Conservation (phyloP, 225 moss, liverwort and hornwort species). For the Lunularia cruciata region DNA sequence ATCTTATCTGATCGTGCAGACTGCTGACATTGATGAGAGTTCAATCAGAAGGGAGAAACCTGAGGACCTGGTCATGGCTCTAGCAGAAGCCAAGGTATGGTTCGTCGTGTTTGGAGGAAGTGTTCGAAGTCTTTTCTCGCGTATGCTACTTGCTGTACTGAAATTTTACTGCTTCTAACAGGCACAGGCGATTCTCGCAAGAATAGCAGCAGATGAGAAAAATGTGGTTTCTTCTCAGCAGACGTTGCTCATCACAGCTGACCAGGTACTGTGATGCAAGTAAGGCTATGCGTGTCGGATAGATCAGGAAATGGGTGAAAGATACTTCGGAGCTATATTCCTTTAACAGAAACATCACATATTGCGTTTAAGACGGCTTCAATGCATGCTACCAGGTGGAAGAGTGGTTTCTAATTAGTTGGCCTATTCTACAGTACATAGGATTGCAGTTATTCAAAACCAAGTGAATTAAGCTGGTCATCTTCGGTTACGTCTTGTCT, state of each 20-base stretch:
- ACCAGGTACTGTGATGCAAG: slow-evolving; percentile 86
- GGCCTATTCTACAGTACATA: too few relatives aligned
- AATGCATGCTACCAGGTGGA: too few relatives aligned
- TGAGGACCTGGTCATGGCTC: slow-evolving; percentile 74
- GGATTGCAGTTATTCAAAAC: too few relatives aligned
- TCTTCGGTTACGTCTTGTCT: too few relatives aligned
- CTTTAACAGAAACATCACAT: too few relatives aligned
- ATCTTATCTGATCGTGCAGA: slow-evolving; percentile 24
- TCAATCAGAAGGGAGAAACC: slow-evolving; percentile 63
- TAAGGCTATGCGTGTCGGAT: too few relatives aligned
- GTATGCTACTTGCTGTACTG: not conserved
- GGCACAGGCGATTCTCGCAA: slow-evolving; percentile 80
- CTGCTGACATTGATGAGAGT: slow-evolving; percentile 83
- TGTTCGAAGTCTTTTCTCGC: not conserved
- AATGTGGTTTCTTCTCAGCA: slow-evolving; percentile 25
- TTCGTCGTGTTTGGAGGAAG: not conserved
- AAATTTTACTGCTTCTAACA: not conserved
- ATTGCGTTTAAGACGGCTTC: too few relatives aligned
- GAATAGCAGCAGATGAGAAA: slow-evolving; percentile 43
- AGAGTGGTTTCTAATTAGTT: too few relatives aligned
- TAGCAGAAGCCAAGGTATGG: slow-evolving; percentile 73
- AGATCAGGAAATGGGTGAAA: too few relatives aligned
- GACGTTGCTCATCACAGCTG: slow-evolving; percentile 82
- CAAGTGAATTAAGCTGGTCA: too few relatives aligned
- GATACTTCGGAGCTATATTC: too few relatives aligned